These are phyloP conservation scores for Fragaria ananassa DNA, from an alignment of 306 rosid genomes.

Conservation along the genomic window DNA sequence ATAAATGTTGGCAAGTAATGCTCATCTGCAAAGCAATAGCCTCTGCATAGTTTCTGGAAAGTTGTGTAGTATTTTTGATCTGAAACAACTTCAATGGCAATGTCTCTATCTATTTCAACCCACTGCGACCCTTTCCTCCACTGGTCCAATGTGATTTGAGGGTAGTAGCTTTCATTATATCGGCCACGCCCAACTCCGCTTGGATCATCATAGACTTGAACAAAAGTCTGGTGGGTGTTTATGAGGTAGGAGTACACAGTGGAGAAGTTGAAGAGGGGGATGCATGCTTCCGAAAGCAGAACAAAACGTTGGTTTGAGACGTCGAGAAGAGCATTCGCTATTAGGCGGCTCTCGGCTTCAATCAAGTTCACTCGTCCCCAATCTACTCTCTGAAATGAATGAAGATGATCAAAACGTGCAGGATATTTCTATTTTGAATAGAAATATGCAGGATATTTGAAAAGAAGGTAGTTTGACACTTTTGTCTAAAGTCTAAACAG, in stretches of 20 bases:
- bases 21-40: conserved; percentile 30
- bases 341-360: conserved; percentile 18
- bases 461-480: background rate
- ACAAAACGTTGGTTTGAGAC: conserved; percentile 25
- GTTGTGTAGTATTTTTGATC: conserved; percentile 21
- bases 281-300: conserved; percentile 25
- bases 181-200: conserved; percentile 25
- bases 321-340: conserved; percentile 27
- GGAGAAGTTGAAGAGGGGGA: conserved; percentile 27
- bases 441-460: too few species aligned
- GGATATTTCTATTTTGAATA: too few species aligned
- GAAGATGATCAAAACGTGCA: background rate
- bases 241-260: conserved; percentile 21
- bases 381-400: background rate
- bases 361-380: conserved; percentile 17
- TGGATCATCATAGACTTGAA: conserved; percentile 26
- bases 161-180: conserved; percentile 11
- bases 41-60: conserved; percentile 15
- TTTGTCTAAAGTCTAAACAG: background rate
- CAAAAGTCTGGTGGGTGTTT: conserved; percentile 6
- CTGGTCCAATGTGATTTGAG: conserved; percentile 19
- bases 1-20: conserved; percentile 34
- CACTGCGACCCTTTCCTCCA: conserved; percentile 41
- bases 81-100: conserved; percentile 21
- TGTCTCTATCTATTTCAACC: conserved; percentile 25